Base-by-base conservation (phyloP, 2,329 filamentous ascomycete species). In the Colletotrichum sansevieriae region DNA sequence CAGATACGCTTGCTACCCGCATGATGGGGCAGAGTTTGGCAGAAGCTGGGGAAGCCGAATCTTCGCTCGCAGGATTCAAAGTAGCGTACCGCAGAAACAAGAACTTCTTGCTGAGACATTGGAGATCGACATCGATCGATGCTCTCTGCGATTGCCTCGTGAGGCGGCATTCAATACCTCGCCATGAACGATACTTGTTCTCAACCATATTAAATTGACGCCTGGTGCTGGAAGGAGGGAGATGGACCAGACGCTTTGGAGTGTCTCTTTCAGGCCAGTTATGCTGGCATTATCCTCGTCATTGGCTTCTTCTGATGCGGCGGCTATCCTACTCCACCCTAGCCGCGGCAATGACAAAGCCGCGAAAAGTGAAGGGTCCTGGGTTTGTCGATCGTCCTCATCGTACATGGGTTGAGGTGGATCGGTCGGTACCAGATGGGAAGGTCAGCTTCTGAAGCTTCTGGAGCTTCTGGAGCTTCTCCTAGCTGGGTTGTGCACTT, bases 1-100 rank as follows among this genome's bases (percentile, higher is more conserved):
- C n/a, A 64, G 46, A 68, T 47, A 68, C 22, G 63, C 65, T 60
- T 29, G 46, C 55, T 37, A 55, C 46, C 39, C 20, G 43, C 65
- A 68, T 49, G 13, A n/a, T 39, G 35, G 52, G 15, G 47, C 47
- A 47, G 54, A 65, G 44, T 55, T 68, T 49, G 61, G 22, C 13
- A 51, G 52, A 64, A 60, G 43, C 65, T 13, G 61, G 62, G 47
- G 65, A 65, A 65, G 41, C 44, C 46, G 41, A 65, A 15, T 44
- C 49, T 10, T 55, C 20, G 61, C 41, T 47, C 47, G 61, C 55
- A 47, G 61, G 46, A 52, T 20, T 25, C 39, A 35, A 15, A 35
- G 55, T 49, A 55, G 13, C 20, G 35, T 11, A 33, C 15, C 35
- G 47, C n/a, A 47, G 22, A 43, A 46, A 22, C 29, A 25, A 60